Percentiles rank a stretch among this genome's conserved stretches.
These are phyloP conservation scores for Raphanus hybrid DNA, from an alignment of 441 rosid genomes.

Conservation along the genomic window DNA sequence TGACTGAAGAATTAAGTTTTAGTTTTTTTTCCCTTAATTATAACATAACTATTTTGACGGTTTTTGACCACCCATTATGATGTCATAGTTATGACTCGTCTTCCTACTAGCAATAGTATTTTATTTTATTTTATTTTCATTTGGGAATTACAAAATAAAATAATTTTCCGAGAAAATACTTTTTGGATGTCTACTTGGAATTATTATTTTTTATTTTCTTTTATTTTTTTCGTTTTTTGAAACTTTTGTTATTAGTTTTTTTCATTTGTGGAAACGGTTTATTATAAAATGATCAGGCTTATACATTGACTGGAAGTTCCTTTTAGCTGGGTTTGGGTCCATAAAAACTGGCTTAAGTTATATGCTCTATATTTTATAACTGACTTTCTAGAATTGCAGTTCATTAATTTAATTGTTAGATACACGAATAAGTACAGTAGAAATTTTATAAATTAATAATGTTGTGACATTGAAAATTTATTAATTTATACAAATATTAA, in stretches of 20 bases:
- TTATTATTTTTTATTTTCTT: neutral
- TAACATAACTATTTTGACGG: slow-evolving; percentile 35
- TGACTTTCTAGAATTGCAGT: neutral
- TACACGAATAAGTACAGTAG: neutral
- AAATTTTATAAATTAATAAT: no score
- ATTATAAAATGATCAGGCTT: neutral
- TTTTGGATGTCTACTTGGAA: slow-evolving; percentile 9
- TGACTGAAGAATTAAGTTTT: slow-evolving; percentile 25
- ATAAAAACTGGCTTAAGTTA: neutral
- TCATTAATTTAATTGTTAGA: neutral
- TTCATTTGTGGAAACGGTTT: neutral
- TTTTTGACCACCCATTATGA: slow-evolving; percentile 39
- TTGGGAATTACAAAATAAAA: slow-evolving; percentile 3
- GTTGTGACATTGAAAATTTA: no score
- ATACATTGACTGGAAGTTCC: neutral
- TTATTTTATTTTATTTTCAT: neutral
- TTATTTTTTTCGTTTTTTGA: neutral
- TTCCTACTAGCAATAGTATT: slow-evolving; percentile 12
- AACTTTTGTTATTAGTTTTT: neutral
- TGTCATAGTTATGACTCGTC: slow-evolving; percentile 40
- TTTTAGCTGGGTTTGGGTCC: neutral
- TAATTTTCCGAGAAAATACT: neutral
- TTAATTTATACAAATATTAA: no score
- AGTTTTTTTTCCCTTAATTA: neutral
- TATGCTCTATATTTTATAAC: neutral